Evolutionary conservation across 768 basidiomycete genomes (phyloP).

Genomic region (Botryobasidium botryosum): DNA sequence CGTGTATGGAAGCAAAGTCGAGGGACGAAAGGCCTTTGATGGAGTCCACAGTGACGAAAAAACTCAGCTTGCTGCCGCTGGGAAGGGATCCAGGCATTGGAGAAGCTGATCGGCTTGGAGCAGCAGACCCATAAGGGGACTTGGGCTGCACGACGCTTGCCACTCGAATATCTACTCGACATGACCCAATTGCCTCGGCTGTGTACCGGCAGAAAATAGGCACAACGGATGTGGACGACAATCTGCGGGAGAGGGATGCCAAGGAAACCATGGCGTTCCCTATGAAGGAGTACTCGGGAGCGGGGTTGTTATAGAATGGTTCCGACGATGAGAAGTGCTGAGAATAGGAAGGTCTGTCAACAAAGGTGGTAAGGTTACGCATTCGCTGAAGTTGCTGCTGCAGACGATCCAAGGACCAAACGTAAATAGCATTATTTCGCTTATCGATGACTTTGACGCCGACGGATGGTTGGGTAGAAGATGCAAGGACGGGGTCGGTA

Average conservation of each 20-base stretch:
- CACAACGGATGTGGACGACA: conserved; percentile 56
- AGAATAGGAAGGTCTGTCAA: conserved; percentile 83
- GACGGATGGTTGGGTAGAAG: conserved; percentile 62
- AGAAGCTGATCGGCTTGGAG: conserved; percentile 59
- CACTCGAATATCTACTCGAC: conserved; percentile 70
- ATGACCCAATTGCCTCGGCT: conserved; percentile 88
- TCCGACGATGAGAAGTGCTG: conserved; percentile 89
- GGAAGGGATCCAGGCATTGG: conserved; percentile 51
- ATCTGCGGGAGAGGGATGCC: conserved; percentile 56
- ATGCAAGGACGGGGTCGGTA: conserved; percentile 61
- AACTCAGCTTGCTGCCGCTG: conserved; percentile 64
- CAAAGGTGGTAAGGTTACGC: conserved; percentile 80
- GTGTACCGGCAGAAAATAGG: conserved; percentile 93
- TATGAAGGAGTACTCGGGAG: conserved; percentile 83
- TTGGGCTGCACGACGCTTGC: conserved; percentile 44
- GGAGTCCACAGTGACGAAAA: conserved; percentile 70
- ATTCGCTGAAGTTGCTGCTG: conserved; percentile 81
- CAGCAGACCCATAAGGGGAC: conserved; percentile 39
- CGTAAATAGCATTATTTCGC: conserved; percentile 69
- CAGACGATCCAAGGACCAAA: conserved; percentile 82
- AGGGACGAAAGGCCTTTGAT: conserved; percentile 81
- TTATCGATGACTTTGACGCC: conserved; percentile 86
- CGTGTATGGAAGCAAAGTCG: conserved; percentile 72
- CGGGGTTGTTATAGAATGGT: conserved; percentile 78
- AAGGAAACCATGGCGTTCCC: conserved; percentile 76